Conservation (phyloP, 345 rosid species). For the Bretschneidera sinensis region DNA sequence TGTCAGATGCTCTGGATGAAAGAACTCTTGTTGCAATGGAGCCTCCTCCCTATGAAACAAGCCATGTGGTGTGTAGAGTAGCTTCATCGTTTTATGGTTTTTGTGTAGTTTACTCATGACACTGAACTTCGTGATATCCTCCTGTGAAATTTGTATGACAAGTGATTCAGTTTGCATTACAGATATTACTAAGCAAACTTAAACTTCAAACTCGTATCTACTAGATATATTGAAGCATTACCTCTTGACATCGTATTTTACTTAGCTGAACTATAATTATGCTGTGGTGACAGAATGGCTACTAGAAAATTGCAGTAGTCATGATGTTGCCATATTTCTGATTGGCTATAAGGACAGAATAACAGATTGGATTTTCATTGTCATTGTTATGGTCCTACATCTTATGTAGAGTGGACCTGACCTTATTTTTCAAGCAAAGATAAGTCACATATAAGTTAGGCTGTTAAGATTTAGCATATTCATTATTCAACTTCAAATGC, state of each 20-base stretch:
- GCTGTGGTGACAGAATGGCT: neutral
- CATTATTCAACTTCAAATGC: too few relatives aligned
- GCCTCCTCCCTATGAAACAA: constrained; percentile 65
- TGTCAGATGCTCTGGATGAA: constrained; percentile 39
- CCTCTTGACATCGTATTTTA: neutral
- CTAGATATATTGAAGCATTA: neutral
- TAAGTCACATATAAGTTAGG: neutral
- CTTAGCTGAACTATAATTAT: neutral
- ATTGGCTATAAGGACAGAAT: neutral
- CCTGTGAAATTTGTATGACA: neutral
- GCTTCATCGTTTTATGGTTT: constrained; percentile 6
- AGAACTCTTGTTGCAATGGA: constrained; percentile 37
- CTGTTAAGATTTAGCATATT: too few relatives aligned
- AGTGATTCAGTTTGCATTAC: neutral
- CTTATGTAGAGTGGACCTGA: neutral
- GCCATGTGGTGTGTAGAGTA: constrained; percentile 53
- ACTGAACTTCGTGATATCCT: neutral
- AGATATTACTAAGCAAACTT: neutral
- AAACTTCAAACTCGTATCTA: too few relatives aligned
- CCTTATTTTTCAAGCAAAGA: neutral
- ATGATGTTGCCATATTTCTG: neutral
- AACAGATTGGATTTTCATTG: neutral
- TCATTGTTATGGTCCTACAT: neutral
- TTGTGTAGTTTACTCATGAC: neutral
- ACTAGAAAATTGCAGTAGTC: neutral